Evolutionary conservation across 148 eudicot genomes (phyloP), one percentile per base, ranked within the genome.

Genomic region (Suaeda aralocaspica): DNA sequence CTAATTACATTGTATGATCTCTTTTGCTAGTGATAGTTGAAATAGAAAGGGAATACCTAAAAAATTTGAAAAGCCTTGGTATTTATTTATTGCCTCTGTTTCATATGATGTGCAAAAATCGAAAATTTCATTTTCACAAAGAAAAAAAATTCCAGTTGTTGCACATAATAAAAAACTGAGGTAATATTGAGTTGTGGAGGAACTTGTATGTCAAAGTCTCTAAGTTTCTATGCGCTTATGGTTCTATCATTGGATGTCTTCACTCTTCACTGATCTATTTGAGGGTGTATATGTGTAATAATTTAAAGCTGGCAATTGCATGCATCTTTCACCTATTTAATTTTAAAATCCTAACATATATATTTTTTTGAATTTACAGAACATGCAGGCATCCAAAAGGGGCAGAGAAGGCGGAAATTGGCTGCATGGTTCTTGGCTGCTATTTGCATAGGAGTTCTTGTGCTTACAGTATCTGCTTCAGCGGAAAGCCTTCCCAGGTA

Each of bases 391-490:
- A 66, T 68, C 61, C 60, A 10, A 70, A 72, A 71, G 70, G 70
- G 68, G 63, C 71, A 21, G 33, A 73, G 77, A 74, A 60, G 81
- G 64, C 78, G 83, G 42, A 82, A 66, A 48, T 62, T 82, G 56
- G 88, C 90, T 75, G 72, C 79, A 60, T 84, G 85, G 85, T 76
- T 70, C 66, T 76, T 88, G 72, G 50, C 72, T 26, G 31, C 75
- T 36, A 66, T 79, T 11, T 84, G 82, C 56, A 31, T 66, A 2
- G 88, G 85, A 41, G 82, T 71, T 70, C 59, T 86, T 52, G 73
- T 80, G 45, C 81, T 88, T 74, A 72, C 88, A 58, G 78, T 78
- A 74, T 75, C 88, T 73, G 82, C 83, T 70, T 84, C 93, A 74
- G 84, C 81, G 53, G 74, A 83, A 72, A 66, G 62, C 36, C 70